Base-by-base conservation (phyloP, 2,329 filamentous ascomycete genomes). In the Fusarium nygamai region DNA sequence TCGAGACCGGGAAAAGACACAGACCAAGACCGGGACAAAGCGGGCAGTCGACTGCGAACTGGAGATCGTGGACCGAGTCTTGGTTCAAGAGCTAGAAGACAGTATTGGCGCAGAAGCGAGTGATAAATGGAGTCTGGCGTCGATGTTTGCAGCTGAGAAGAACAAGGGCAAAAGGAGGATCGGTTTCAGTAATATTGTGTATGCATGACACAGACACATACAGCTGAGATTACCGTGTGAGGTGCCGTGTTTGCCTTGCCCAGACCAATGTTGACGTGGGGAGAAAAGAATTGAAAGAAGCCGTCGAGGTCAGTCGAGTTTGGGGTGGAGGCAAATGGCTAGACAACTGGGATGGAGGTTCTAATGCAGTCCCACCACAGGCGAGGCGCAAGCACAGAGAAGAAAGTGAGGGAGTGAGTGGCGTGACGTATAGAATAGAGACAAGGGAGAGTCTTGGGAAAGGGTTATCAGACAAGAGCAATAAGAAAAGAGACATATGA, bases 221-320 rank as follows among this genome's bases (percentile, higher is more conserved):
- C 56, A 77, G 69, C 63, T 74, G 68, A 76, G 72, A 78, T 74
- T 78, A 71, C 76, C 67, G 62, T 64, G 59, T 70, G 70, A 72
- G 67, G 63, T 69, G 58, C 65, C 72, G 67, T 61, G 47, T 74
- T 65, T 43, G 36, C 57, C 44, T 61, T 73, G 69, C 44, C 39
- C 56, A 43, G 62, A 51, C 47, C 63, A 50, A 57, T 60, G 72
- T 71, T 58, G 62, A 61, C 61, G 76, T 67, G 76, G 64, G 66
- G 70, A 74, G 69, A 63, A 67, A 63, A 57, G 70, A 73, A 71
- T 48, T 56, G 67, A 61, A 68, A 64, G 67, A 58, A 64, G 53
- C 65, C 62, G 64, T 74, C 62, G 51, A 74, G 69, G 71, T 46
- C 51, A 69, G 70, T 62, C 44, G 51, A 70, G 61, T 64, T 51